A percentile compares a stretch with the other conserved stretches of the same genome.
Conservation (phyloP, 176 grass and related monocot genomes). For the Bolboschoenus planiculmis region DNA sequence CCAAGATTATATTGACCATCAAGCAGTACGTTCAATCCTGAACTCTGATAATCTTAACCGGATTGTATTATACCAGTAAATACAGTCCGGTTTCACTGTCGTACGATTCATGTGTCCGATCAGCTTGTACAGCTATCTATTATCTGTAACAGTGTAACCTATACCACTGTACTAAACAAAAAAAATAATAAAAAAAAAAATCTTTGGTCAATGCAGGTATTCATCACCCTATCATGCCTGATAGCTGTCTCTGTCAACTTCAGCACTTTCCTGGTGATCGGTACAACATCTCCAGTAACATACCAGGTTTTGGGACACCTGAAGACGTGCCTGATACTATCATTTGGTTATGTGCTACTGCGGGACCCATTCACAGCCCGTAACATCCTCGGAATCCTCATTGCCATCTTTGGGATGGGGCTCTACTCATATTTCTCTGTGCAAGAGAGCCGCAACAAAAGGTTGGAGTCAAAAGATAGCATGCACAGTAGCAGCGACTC, state of each 20-base stretch:
- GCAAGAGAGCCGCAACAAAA: conserved; percentile 57
- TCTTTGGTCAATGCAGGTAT: conserved; percentile 32
- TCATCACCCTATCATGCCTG: conserved; percentile 66
- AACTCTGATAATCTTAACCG: background rate
- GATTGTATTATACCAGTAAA: background rate
- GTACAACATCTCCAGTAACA: conserved; percentile 83
- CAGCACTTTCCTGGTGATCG: conserved; percentile 94
- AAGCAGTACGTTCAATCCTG: background rate
- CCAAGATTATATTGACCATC: background rate
- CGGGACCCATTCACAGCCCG: conserved; percentile 61
- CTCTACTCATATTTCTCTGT: conserved; percentile 79
- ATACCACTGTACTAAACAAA: background rate
- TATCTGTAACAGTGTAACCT: background rate
- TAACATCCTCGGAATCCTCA: conserved; percentile 73
- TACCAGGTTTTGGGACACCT: conserved; percentile 96
- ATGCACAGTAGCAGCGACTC: background rate
- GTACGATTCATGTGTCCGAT: background rate
- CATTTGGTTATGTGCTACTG: conserved; percentile 66
- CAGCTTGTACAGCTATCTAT: background rate
- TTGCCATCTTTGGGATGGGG: conserved; percentile 88
- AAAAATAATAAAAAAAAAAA: background rate
- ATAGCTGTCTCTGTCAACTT: conserved; percentile 87
- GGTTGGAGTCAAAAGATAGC: conserved; percentile 22
- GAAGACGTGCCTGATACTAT: conserved; percentile 87
- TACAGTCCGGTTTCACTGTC: background rate